phyloP scores from a whole-genome alignment of 2,329 filamentous ascomycete genomes.

The Alternaria ethzedia region DNA sequence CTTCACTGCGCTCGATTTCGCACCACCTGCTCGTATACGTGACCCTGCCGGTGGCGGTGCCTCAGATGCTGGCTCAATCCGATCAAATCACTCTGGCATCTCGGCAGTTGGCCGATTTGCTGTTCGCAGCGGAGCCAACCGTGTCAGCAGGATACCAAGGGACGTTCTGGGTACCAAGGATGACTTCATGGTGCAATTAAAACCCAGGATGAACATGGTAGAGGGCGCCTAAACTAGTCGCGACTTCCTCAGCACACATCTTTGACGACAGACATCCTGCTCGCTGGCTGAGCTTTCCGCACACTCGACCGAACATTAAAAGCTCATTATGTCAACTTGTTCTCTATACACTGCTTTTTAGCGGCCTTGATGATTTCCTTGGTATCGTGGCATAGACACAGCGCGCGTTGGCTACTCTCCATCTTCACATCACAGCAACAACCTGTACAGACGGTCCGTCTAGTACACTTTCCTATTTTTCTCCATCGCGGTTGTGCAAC shows the following conservation, averaged over 20 bases:
- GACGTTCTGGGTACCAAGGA: constrained; percentile 80
- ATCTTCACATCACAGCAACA: constrained; percentile 9
- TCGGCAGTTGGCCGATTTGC: constrained; percentile 72
- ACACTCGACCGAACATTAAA: constrained; percentile 20
- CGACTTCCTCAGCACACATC: constrained; percentile 5
- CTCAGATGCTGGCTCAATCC: constrained; percentile 58
- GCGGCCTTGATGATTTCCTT: constrained; percentile 38
- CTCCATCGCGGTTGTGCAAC: constrained; percentile 21
- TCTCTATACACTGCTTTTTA: constrained; percentile 12
- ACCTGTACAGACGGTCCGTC: constrained; percentile 13
- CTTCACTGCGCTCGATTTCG: constrained; percentile 82
- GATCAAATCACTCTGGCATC: constrained; percentile 78
- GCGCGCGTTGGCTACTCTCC: constrained; percentile 26
- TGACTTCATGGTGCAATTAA: constrained; percentile 66
- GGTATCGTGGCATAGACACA: constrained; percentile 38
- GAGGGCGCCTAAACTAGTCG: constrained; percentile 30
- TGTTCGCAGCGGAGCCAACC: constrained; percentile 82
- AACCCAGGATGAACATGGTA: constrained; percentile 62
- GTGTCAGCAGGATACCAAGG: constrained; percentile 81
- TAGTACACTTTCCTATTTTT: constrained; percentile 8
- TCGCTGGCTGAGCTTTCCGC: constrained; percentile 42
- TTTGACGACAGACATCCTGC: constrained; percentile 25
- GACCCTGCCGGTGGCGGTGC: constrained; percentile 42
- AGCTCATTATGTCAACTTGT: constrained; percentile 29
- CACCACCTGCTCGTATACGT: constrained; percentile 76